These are phyloP conservation scores for Gymnopilus dilepis DNA, from an alignment of 768 basidiomycete species.

Conservation along the genomic window DNA sequence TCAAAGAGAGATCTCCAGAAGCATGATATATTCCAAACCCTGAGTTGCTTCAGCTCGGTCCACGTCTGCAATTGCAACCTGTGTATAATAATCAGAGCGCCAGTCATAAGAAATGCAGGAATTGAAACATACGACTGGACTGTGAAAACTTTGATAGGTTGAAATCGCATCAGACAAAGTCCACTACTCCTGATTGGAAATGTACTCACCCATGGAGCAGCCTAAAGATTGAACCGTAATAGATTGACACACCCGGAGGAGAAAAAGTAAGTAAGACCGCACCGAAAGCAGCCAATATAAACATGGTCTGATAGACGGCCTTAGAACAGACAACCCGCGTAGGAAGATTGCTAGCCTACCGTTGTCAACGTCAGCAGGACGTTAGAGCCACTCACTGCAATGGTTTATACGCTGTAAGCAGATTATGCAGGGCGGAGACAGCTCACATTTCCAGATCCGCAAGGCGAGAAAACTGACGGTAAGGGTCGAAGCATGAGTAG, in stretches of 20 bases:
- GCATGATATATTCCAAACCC: conserved; percentile 32
- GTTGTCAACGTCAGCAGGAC: conserved; percentile 44
- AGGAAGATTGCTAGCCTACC: conserved; percentile 38
- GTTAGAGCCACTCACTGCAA: conserved; percentile 54
- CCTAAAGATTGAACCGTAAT: conserved; percentile 27
- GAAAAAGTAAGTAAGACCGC: conserved; percentile 15
- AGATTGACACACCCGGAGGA: background rate
- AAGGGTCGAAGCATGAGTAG: background rate
- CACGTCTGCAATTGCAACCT: conserved; percentile 52
- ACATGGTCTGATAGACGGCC: conserved; percentile 33
- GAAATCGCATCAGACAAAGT: background rate
- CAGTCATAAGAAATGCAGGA: no score
- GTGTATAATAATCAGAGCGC: background rate
- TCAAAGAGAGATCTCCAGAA: conserved; percentile 5
- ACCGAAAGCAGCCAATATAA: conserved; percentile 60
- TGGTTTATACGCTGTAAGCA: background rate
- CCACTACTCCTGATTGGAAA: conserved; percentile 2
- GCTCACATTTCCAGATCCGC: conserved; percentile 50
- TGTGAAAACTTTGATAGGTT: conserved; percentile 46
- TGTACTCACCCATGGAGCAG: conserved; percentile 46
- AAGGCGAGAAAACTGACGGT: conserved; percentile 43
- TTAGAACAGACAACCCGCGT: no score
- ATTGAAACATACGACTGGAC: conserved; percentile 42
- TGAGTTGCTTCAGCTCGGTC: conserved; percentile 47
- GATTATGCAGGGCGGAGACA: background rate